Evolutionary conservation across 345 rosid genomes (phyloP), one percentile per base, ranked within the genome.

Genomic region (Hibiscus tridactylites): DNA sequence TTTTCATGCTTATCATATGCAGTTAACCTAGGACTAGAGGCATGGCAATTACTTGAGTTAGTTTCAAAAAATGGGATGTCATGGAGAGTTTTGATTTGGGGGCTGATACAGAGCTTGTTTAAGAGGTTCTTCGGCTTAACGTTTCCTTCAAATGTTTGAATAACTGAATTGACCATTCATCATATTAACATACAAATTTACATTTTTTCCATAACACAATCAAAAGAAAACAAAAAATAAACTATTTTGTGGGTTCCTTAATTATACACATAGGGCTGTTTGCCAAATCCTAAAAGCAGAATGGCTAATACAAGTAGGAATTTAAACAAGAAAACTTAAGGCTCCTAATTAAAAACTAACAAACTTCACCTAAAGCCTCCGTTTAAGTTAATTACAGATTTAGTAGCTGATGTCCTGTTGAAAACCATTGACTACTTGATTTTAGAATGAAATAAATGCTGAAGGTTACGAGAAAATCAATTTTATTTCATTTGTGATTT

Each of bases 121-220:
- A 37, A 37, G 42, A 37, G 42, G 42, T 37, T 37, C 9, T 37
- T 37, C 42, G 42, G 42, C 42, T 37, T 37, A 37, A 37, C 42
- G 2, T 37, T 37, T 37, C 9, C 42, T 6, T 6, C 9, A 37
- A 37, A 37, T 37, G 42, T 37, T 37, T 37, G 9, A 37, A 37
- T 7, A 37, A 37, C 42, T 37, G 42, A 35, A 37, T 37, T 37
- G 42, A 37, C 6, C 42, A 37, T 37, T 37, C 42, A 37, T 37
- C 42, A 37, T 35, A 35, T 35, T 35, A 35, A 35, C 37, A 4
- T 35, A 35, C 37, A 35, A 35, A 35, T 35, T 35, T 35, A 35
- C 37, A 4, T 35, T 89, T 97, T 97, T 89, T 74, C 70, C 70
- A 6, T 42, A 1, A 3, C 61, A 10, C 61, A 24, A 24, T 9